A percentile compares a stretch with the other conserved stretches of the same genome.
phyloP scores from a whole-genome alignment of 768 basidiomycete genomes.

The Strobilomyces dryophilus region DNA sequence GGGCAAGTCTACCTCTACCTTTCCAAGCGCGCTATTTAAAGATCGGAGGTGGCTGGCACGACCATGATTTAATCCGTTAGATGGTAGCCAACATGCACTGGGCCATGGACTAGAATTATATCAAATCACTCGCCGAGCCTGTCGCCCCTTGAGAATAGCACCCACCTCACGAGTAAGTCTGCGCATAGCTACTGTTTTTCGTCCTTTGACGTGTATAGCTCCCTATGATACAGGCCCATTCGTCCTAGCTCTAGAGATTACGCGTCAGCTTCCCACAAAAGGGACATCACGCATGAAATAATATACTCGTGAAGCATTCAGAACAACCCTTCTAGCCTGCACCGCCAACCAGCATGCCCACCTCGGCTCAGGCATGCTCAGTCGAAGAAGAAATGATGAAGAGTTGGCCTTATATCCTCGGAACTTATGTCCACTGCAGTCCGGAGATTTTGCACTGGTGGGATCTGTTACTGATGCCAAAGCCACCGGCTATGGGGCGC shows the following conservation, averaged over 20 bases:
- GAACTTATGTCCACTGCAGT: constrained; percentile 12
- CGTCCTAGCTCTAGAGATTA: constrained; percentile 37
- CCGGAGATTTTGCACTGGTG: constrained; percentile 7
- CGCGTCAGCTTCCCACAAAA: constrained; percentile 45
- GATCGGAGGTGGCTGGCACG: constrained; percentile 67
- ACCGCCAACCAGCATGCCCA: no score
- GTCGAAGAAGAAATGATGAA: constrained; percentile 49
- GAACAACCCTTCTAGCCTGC: constrained; percentile 32
- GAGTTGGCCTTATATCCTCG: constrained; percentile 43
- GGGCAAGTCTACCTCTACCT: background rate
- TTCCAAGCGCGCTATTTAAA: constrained; percentile 20
- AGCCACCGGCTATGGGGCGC: constrained; percentile 14
- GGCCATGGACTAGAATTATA: constrained; percentile 53
- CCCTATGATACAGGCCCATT: constrained; percentile 57
- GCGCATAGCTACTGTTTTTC: background rate
- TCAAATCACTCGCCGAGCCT: constrained; percentile 47
- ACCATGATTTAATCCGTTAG: constrained; percentile 66
- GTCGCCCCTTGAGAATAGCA: constrained; percentile 59
- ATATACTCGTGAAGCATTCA: constrained; percentile 50
- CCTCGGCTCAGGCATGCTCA: no score
- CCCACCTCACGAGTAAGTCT: constrained; percentile 55
- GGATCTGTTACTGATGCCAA: background rate
- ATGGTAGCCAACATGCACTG: constrained; percentile 61
- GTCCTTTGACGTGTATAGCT: constrained; percentile 31
- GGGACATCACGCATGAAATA: constrained; percentile 49